A percentile compares a stretch with the other conserved stretches of the same genome.
Evolutionary conservation across 2,329 filamentous ascomycete genomes (phyloP).

Genomic region (Cladosporium sp.): DNA sequence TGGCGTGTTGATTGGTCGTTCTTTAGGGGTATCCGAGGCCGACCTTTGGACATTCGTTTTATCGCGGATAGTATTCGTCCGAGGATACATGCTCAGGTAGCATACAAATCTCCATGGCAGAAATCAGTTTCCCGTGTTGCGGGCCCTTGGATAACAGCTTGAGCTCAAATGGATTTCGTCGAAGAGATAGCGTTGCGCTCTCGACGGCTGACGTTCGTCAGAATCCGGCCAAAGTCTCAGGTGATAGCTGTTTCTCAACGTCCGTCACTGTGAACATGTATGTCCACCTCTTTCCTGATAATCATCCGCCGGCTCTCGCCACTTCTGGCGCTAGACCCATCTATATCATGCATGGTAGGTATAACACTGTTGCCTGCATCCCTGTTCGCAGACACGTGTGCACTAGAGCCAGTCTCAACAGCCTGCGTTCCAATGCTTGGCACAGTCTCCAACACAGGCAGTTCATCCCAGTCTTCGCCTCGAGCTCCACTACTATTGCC

Average conservation of each 20-base stretch:
- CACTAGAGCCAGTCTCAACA: constrained; percentile 12
- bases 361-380: background rate
- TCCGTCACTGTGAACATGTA: constrained; percentile 6
- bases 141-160: too few relatives aligned
- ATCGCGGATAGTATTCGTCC: background rate
- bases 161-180: too few relatives aligned
- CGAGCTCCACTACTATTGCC: constrained; percentile 6
- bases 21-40: background rate
- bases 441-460: constrained; percentile 3
- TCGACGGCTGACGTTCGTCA: background rate
- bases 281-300: constrained; percentile 23
- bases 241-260: background rate
- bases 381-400: background rate
- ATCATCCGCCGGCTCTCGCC: constrained; percentile 24
- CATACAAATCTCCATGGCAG: background rate
- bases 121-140: too few relatives aligned
- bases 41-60: background rate
- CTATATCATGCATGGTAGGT: background rate
- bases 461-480: background rate
- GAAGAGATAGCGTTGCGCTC: background rate
- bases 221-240: background rate
- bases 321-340: constrained; percentile 18
- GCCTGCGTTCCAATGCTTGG: constrained; percentile 16
- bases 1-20: background rate
- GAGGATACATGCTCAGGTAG: background rate